Percentiles rank a stretch among this genome's conserved stretches.
Evolutionary conservation across 2,329 filamentous ascomycete species (phyloP).

Genomic region (Cryphonectria nitschkei): DNA sequence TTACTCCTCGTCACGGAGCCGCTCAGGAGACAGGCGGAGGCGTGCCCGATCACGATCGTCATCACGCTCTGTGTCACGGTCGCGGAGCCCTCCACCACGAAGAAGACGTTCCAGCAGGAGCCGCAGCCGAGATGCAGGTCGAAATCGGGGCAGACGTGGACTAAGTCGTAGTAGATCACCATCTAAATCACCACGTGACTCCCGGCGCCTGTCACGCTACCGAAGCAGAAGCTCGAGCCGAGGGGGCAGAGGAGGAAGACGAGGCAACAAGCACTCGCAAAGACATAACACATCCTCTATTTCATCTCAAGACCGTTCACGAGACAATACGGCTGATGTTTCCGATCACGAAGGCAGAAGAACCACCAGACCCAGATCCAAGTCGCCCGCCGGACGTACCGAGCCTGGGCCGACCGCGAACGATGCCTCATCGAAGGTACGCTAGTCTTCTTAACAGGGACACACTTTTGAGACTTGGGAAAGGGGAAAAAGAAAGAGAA

Average conservation of each 20-base stretch:
- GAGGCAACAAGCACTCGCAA: slow-evolving; percentile 34
- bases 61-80: slow-evolving; percentile 43
- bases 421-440: slow-evolving; percentile 36
- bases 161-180: slow-evolving; percentile 31
- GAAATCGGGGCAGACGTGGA: slow-evolving; percentile 26
- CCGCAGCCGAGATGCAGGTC: slow-evolving; percentile 34
- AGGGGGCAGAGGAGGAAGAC: slow-evolving; percentile 26
- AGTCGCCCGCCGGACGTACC: slow-evolving; percentile 38
- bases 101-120: slow-evolving; percentile 41
- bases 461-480: slow-evolving; percentile 26
- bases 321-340: slow-evolving; percentile 62
- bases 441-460: slow-evolving; percentile 39
- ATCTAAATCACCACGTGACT: slow-evolving; percentile 28
- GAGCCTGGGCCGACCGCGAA: slow-evolving; percentile 31
- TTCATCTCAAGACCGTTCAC: slow-evolving; percentile 53
- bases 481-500: slow-evolving; percentile 34
- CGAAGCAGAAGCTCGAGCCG: slow-evolving; percentile 29
- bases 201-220: slow-evolving; percentile 28
- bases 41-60: slow-evolving; percentile 45
- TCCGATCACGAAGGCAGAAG: slow-evolving; percentile 49
- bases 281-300: slow-evolving; percentile 57
- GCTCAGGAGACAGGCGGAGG: slow-evolving; percentile 48
- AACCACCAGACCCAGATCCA: slow-evolving; percentile 34
- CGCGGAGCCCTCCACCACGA: slow-evolving; percentile 37
- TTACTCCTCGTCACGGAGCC: slow-evolving; percentile 52